Conservation (phyloP, 2,329 filamentous ascomycete genomes). For the Paracoccidioides brasiliensis region DNA sequence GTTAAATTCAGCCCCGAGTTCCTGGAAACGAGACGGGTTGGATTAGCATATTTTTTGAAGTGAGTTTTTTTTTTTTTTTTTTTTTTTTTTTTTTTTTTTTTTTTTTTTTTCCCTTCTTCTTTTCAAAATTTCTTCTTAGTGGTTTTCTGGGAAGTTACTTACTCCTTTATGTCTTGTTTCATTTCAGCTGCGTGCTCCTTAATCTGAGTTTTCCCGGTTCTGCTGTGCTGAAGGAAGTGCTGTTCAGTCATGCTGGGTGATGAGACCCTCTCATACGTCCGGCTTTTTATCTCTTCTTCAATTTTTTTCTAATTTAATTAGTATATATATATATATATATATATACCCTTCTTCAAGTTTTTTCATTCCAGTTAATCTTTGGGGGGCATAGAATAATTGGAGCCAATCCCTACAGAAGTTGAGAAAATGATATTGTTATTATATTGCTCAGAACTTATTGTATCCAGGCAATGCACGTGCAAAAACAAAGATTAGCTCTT, state of each 20-base stretch:
- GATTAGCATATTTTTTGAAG: slow-evolving; percentile 89
- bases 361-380: no score
- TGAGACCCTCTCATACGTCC: background rate
- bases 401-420: no score
- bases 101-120: slow-evolving; percentile 10
- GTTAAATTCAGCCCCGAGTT: slow-evolving; percentile 66
- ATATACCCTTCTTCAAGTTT: background rate
- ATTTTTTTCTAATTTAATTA: background rate
- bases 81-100: slow-evolving; percentile 19
- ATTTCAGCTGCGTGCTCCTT: slow-evolving; percentile 64
- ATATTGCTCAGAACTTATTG: no score
- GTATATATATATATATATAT: slow-evolving; percentile 1
- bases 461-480: no score
- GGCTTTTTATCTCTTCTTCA: background rate
- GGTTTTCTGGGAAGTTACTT: background rate
- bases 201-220: slow-evolving; percentile 90
- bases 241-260: slow-evolving; percentile 40
- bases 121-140: no score
- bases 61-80: slow-evolving; percentile 33
- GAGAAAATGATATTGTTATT: no score
- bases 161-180: slow-evolving; percentile 8
- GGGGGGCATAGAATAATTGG: no score
- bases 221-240: slow-evolving; percentile 81
- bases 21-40: slow-evolving; percentile 67
- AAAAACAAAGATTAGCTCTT: no score